Percentiles rank a stretch among this genome's conserved stretches.
phyloP scores from a whole-genome alignment of 2,329 filamentous ascomycete genomes.

The Huntiella bhutanensis region DNA sequence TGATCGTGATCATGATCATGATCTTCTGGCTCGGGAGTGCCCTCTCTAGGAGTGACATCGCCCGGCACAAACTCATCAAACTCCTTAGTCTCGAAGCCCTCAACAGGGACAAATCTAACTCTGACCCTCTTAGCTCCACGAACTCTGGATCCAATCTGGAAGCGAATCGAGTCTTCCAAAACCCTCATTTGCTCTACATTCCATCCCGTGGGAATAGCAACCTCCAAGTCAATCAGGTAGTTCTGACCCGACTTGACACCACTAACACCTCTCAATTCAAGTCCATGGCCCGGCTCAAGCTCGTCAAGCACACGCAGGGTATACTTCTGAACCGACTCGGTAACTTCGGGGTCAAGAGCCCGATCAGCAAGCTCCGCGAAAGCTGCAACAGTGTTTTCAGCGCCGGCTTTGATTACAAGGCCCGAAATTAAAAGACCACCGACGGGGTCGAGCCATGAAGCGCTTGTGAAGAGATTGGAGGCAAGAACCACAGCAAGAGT shows the following conservation, averaged over 20 bases:
- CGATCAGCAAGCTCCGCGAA: conserved; percentile 83
- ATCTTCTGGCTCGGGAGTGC: conserved; percentile 19
- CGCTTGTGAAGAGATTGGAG: conserved; percentile 68
- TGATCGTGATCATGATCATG: conserved; percentile 23
- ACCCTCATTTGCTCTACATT: conserved; percentile 49
- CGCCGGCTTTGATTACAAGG: conserved; percentile 82
- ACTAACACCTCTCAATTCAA: conserved; percentile 60
- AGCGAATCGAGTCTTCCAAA: conserved; percentile 57
- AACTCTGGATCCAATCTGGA: conserved; percentile 55
- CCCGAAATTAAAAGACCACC: conserved; percentile 82
- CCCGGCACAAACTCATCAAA: conserved; percentile 65
- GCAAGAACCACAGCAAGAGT: conserved; percentile 77
- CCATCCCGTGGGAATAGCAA: conserved; percentile 62
- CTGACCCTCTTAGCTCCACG: conserved; percentile 69
- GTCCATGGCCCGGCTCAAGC: conserved; percentile 27
- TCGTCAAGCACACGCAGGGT: conserved; percentile 34
- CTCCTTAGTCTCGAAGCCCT: conserved; percentile 34
- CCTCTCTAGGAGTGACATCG: conserved; percentile 42
- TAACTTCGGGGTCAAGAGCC: conserved; percentile 70
- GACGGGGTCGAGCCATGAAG: conserved; percentile 84
- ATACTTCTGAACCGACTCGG: conserved; percentile 49
- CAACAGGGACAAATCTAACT: conserved; percentile 62
- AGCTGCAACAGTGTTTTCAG: conserved; percentile 64
- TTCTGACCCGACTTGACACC: conserved; percentile 95
- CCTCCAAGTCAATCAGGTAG: conserved; percentile 77